Conservation (phyloP, 805 yeast genomes). For the Spathaspora passalidarum region DNA sequence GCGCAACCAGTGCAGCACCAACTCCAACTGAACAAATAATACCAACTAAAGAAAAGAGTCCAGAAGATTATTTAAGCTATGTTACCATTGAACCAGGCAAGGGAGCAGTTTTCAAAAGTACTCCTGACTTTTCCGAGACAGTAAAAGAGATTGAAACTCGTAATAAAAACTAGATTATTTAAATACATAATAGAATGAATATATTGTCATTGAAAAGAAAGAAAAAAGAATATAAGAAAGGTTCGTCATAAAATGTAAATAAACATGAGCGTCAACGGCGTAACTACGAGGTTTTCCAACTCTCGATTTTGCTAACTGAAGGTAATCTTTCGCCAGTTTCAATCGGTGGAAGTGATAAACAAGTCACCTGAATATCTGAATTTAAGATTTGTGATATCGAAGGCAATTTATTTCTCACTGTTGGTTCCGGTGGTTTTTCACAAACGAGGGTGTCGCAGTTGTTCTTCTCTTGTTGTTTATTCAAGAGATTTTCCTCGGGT, state of each 20-base stretch:
- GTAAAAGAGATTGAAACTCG: conserved; percentile 3
- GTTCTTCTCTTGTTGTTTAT: background rate
- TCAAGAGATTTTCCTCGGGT: background rate
- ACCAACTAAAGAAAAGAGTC: conserved; percentile 11
- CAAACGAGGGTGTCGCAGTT: background rate
- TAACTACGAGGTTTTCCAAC: conserved; percentile 3
- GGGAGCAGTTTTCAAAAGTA: conserved; percentile 20
- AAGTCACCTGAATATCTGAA: conserved; percentile 2
- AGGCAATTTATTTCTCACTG: conserved; percentile 6
- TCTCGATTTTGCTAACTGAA: conserved; percentile 7
- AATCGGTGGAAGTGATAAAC: conserved; percentile 6
- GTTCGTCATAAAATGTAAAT: background rate
- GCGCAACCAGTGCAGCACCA: conserved; percentile 1
- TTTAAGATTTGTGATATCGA: conserved; percentile 7
- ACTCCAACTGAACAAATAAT: background rate
- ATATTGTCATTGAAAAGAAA: background rate
- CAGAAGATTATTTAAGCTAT: conserved; percentile 48
- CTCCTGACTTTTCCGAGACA: conserved; percentile 7
- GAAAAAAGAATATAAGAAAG: background rate
- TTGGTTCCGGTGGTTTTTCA: background rate
- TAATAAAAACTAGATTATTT: background rate
- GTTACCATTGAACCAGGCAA: conserved; percentile 44
- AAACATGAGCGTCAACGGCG: background rate
- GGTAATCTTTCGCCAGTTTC: conserved; percentile 5
- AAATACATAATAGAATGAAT: background rate